A percentile compares a stretch with the other conserved stretches of the same genome.
Evolutionary conservation across 345 rosid genomes (phyloP).

Genomic region (Alliaria petiolata): DNA sequence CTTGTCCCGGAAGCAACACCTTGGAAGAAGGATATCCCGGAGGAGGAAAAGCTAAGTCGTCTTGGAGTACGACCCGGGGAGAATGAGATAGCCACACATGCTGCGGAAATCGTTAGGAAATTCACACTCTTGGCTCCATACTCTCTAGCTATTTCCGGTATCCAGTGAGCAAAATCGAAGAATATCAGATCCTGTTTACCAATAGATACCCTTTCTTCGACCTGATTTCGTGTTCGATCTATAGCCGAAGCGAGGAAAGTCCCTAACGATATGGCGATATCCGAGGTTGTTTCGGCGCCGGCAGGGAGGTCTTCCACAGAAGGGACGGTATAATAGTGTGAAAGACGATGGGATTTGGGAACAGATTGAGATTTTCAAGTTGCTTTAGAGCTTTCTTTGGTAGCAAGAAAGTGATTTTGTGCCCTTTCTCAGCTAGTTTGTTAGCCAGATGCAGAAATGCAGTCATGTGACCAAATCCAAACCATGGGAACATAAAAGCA

Average conservation of each 20-base stretch:
- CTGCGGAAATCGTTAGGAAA: slow-evolving; percentile 46
- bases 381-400: slow-evolving; percentile 37
- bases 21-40: slow-evolving; percentile 53
- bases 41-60: slow-evolving; percentile 45
- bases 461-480: slow-evolving; percentile 49
- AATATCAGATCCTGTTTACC: slow-evolving; percentile 43
- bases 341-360: slow-evolving; percentile 44
- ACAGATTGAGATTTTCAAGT: slow-evolving; percentile 34
- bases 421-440: slow-evolving; percentile 47
- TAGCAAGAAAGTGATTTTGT: slow-evolving; percentile 34
- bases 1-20: slow-evolving; percentile 39
- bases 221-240: slow-evolving; percentile 54
- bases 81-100: slow-evolving; percentile 27
- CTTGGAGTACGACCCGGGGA: slow-evolving; percentile 18
- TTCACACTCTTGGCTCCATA: slow-evolving; percentile 57
- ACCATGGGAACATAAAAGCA: slow-evolving; percentile 51
- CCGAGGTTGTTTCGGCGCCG: slow-evolving; percentile 66
- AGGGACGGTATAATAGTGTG: slow-evolving; percentile 41
- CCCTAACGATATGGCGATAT: slow-evolving; percentile 35
- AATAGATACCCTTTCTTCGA: slow-evolving; percentile 28
- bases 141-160: slow-evolving; percentile 43
- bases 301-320: slow-evolving; percentile 54
- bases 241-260: slow-evolving; percentile 48
- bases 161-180: slow-evolving; percentile 55
- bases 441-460: slow-evolving; percentile 49